Evolutionary conservation across 768 basidiomycete species (phyloP).

Genomic region (Suillus subluteus): DNA sequence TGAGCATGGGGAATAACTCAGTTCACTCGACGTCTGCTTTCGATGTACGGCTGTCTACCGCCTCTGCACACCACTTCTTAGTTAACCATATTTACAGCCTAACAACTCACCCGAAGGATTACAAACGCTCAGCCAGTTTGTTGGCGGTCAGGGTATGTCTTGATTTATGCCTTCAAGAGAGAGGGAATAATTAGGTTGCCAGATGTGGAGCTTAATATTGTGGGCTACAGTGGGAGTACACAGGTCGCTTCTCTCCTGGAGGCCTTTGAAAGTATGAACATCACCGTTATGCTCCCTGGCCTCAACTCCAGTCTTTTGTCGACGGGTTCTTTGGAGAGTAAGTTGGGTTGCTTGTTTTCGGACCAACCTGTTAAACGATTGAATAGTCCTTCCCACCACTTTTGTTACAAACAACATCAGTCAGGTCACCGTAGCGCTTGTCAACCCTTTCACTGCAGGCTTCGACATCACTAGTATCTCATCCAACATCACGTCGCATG

Average conservation of each 20-base stretch:
- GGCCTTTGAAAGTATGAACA: conserved; percentile 63
- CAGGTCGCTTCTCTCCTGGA: conserved; percentile 56
- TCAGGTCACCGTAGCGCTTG: conserved; percentile 62
- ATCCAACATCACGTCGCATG: conserved; percentile 64
- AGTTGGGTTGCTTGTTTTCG: conserved; percentile 6
- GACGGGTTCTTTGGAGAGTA: conserved; percentile 58
- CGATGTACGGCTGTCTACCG: conserved; percentile 35
- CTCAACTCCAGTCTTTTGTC: conserved; percentile 59
- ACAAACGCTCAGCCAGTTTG: conserved; percentile 69
- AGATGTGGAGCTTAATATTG: conserved; percentile 62
- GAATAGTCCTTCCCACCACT: conserved; percentile 63
- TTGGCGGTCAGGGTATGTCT: conserved; percentile 55
- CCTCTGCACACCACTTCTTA: background rate
- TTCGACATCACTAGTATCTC: conserved; percentile 60
- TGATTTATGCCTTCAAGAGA: background rate
- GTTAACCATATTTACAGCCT: conserved; percentile 41
- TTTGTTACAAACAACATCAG: conserved; percentile 64
- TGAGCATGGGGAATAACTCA: conserved; percentile 64
- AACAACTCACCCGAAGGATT: conserved; percentile 62
- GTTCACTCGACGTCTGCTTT: conserved; percentile 54
- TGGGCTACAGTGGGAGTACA: conserved; percentile 64
- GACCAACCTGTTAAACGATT: conserved; percentile 5
- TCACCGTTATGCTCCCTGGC: conserved; percentile 61
- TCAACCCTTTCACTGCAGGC: conserved; percentile 68
- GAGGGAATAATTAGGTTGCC: conserved; percentile 4